A percentile compares a stretch with the other conserved stretches of the same genome.
Evolutionary conservation across 2,329 filamentous ascomycete genomes (phyloP).

Genomic region (Tolypocladium pustulatum): DNA sequence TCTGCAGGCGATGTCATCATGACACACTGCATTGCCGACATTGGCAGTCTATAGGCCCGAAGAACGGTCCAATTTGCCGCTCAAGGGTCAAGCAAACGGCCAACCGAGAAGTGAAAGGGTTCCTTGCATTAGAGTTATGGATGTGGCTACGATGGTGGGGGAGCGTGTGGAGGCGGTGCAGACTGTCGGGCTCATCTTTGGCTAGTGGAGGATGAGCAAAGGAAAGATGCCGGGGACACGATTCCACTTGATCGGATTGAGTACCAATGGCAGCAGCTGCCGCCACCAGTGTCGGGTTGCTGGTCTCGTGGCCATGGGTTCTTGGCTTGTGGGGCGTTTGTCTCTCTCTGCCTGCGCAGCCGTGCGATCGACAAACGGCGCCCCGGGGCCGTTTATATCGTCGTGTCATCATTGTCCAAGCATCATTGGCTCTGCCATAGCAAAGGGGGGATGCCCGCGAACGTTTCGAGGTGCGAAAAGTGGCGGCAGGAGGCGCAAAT

Average conservation of each 20-base stretch:
- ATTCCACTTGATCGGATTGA: neutral
- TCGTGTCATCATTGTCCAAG: neutral
- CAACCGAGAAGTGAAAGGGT: neutral
- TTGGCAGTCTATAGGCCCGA: neutral
- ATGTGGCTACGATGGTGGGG: neutral
- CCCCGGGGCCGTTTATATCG: neutral
- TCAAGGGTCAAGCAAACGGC: neutral
- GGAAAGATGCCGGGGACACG: neutral
- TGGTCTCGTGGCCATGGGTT: neutral
- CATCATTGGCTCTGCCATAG: neutral
- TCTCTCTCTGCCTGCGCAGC: neutral
- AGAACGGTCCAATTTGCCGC: neutral
- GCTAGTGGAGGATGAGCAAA: neutral
- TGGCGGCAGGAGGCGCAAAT: neutral
- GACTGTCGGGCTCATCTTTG: neutral
- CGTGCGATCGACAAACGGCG: neutral
- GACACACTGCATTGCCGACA: neutral
- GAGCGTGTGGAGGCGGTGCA: neutral
- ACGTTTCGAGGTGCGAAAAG: neutral
- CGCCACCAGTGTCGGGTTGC: neutral
- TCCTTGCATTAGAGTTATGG: neutral
- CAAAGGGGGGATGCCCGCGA: neutral
- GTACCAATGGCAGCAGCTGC: neutral
- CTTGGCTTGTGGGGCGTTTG: neutral
- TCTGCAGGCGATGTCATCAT: neutral